phyloP scores from a whole-genome alignment of 768 basidiomycete species.

The Boletus coccyginus region DNA sequence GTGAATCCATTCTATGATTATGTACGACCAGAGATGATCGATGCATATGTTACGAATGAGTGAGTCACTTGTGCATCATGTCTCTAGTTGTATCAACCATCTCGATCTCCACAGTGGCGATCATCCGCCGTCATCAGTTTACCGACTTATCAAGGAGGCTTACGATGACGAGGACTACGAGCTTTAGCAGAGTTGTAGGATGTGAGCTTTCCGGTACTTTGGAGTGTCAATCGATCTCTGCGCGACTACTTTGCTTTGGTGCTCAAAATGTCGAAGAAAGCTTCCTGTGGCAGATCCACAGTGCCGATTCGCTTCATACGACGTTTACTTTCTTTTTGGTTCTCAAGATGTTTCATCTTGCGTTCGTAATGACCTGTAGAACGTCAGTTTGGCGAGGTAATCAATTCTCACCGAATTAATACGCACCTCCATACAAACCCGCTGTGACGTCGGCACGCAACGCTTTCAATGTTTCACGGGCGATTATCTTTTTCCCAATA shows the following conservation, averaged over 20 bases:
- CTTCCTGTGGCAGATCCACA: constrained; percentile 91
- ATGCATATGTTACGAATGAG: constrained; percentile 97
- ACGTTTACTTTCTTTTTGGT: constrained; percentile 92
- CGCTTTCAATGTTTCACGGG: constrained; percentile 85
- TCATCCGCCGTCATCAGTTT: constrained; percentile 93
- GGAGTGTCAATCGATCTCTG: background rate
- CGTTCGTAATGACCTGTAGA: constrained; percentile 80
- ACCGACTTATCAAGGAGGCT: constrained; percentile 87
- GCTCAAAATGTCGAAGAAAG: constrained; percentile 88
- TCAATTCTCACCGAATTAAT: background rate
- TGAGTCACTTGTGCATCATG: constrained; percentile 43
- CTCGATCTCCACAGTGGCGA: constrained; percentile 63
- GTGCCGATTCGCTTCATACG: constrained; percentile 85
- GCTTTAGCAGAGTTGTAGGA: constrained; percentile 33
- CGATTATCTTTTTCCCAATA: constrained; percentile 82
- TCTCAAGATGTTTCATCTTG: constrained; percentile 83
- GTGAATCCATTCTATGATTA: constrained; percentile 97
- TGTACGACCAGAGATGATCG: constrained; percentile 87
- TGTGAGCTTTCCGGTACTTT: background rate
- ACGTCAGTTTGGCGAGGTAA: background rate
- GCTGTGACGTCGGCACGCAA: constrained; percentile 91
- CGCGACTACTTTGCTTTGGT: constrained; percentile 39
- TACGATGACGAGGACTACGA: constrained; percentile 95
- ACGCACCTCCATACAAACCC: constrained; percentile 82
- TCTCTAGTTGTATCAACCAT: constrained; percentile 5